These are phyloP conservation scores for Betula pendula DNA, from an alignment of 306 rosid genomes.

Conservation along the genomic window DNA sequence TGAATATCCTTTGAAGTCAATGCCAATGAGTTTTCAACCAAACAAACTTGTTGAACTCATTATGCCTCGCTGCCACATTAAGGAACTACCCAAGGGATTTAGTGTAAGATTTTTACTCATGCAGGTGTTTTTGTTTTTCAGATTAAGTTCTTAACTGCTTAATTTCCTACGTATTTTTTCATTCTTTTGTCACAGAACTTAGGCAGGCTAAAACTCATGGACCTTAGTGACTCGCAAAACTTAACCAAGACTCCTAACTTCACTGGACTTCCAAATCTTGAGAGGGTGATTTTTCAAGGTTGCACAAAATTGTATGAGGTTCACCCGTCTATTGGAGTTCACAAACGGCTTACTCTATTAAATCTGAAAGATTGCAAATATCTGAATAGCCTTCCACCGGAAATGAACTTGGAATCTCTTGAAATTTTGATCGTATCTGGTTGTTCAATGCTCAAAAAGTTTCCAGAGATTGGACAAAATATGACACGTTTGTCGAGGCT, in stretches of 20 bases:
- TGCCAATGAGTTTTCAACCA: slow-evolving; percentile 12
- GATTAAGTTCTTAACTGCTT: neutral
- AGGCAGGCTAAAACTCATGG: slow-evolving; percentile 18
- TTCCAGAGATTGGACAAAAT: slow-evolving; percentile 20
- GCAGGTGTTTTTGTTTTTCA: fast-evolving
- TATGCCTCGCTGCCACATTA: slow-evolving; percentile 12
- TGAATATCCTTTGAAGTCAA: slow-evolving; percentile 8
- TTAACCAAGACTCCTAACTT: slow-evolving; percentile 15
- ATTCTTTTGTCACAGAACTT: neutral
- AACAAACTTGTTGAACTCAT: slow-evolving; percentile 26
- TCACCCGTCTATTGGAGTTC: slow-evolving; percentile 12
- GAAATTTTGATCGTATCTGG: slow-evolving; percentile 10
- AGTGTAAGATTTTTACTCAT: neutral
- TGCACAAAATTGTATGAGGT: slow-evolving; percentile 20
- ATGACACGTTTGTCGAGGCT: slow-evolving; percentile 7
- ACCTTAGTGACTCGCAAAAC: slow-evolving; percentile 20
- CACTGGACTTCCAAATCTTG: slow-evolving; percentile 18
- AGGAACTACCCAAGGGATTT: slow-evolving; percentile 8
- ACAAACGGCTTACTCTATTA: slow-evolving; percentile 13
- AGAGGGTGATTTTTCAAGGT: slow-evolving; percentile 22
- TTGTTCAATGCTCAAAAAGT: slow-evolving; percentile 10
- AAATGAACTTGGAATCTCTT: slow-evolving; percentile 28
- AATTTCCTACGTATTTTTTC: neutral
- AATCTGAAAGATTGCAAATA: slow-evolving; percentile 19
- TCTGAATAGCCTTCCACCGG: neutral